phyloP scores from a whole-genome alignment of 2,329 filamentous ascomycete species.

The Chalaropsis ovoidea region DNA sequence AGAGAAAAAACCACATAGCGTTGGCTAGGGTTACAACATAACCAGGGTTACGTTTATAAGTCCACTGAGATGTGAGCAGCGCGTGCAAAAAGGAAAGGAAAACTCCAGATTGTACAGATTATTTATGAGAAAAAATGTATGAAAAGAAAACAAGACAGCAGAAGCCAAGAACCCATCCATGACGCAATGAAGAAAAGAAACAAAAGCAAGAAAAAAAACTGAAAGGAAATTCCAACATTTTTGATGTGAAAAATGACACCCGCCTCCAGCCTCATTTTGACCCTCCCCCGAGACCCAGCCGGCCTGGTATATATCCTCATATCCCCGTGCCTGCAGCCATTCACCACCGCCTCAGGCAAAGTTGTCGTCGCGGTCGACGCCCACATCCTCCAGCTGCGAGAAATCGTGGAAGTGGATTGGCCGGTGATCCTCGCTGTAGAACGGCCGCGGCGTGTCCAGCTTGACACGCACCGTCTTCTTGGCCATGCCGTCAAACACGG shows the following conservation, averaged over 20 bases:
- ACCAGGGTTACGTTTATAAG: neutral
- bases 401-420: conserved; percentile 96
- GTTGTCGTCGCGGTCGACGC: conserved; percentile 85
- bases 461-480: conserved; percentile 88
- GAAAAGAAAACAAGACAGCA: neutral
- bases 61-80: neutral
- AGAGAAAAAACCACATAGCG: neutral
- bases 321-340: neutral
- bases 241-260: conserved; percentile 9
- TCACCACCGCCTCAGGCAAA: conserved; percentile 57
- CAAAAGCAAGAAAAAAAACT: neutral
- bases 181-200: neutral
- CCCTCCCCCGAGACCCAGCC: neutral
- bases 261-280: neutral
- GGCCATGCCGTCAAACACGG: conserved; percentile 73
- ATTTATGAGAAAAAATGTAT: neutral
- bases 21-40: neutral
- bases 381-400: conserved; percentile 91
- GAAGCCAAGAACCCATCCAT: neutral
- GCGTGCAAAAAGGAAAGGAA: neutral
- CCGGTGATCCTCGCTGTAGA: conserved; percentile 87
- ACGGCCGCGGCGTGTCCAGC: conserved; percentile 79
- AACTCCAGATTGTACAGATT: conserved; percentile 5
- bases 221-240: conserved; percentile 12
- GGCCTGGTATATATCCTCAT: neutral